Percentiles rank a stretch among this genome's conserved stretches.
phyloP scores from a whole-genome alignment of 2,329 filamentous ascomycete species.

The Fusarium haematococcum region DNA sequence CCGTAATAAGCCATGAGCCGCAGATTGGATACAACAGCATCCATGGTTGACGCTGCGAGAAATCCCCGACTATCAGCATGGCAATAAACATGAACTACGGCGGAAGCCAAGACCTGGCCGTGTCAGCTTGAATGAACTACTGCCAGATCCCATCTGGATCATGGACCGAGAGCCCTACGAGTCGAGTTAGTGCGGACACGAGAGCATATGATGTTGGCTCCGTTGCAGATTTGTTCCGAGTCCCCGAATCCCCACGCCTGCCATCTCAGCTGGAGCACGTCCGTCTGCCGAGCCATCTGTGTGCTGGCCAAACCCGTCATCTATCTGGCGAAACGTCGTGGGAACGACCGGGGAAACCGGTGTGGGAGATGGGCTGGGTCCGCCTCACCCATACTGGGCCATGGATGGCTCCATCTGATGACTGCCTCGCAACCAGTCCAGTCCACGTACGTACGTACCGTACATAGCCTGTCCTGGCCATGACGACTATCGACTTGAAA shows the following conservation, averaged over 20 bases:
- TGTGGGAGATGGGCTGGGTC: constrained; percentile 23
- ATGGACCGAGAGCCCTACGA: constrained; percentile 1
- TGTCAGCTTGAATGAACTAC: constrained; percentile 12
- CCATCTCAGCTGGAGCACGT: constrained; percentile 8
- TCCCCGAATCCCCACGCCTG: constrained; percentile 8
- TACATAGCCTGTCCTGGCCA: constrained; percentile 8
- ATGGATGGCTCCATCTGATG: constrained; percentile 16
- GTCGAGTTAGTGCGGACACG: constrained; percentile 16
- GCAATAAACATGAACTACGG: background rate
- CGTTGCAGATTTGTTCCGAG: constrained; percentile 8
- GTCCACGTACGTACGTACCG: background rate
- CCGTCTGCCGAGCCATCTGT: constrained; percentile 8
- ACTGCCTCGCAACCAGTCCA: constrained; percentile 4
- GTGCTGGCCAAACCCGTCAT: constrained; percentile 9
- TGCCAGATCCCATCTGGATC: constrained; percentile 18
- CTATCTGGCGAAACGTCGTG: constrained; percentile 10
- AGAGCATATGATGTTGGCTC: constrained; percentile 11
- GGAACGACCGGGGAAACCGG: constrained; percentile 31
- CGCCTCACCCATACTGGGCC: constrained; percentile 9
- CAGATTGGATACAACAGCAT: background rate
- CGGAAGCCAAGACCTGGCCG: background rate
- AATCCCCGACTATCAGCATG: background rate
- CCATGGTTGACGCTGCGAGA: background rate
- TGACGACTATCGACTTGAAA: background rate
- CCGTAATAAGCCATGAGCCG: background rate